Percentiles rank a stretch among this genome's conserved stretches.
These are phyloP conservation scores for Vaccinium macrocarpon DNA, from an alignment of 148 eudicot genomes.

Conservation along the genomic window DNA sequence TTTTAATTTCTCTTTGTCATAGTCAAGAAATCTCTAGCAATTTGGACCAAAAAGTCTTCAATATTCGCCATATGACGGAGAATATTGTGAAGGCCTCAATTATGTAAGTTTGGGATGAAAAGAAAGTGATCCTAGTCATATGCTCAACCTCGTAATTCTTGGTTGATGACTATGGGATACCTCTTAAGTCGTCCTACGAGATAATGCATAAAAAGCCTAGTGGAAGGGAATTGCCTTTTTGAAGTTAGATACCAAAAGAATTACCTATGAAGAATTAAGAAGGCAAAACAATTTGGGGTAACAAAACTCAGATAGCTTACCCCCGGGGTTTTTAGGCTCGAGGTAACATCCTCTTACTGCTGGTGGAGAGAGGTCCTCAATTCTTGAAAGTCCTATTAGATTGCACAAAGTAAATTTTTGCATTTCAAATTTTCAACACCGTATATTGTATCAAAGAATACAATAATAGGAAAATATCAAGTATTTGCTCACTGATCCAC, in stretches of 20 bases:
- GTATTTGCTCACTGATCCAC: conserved; percentile 58
- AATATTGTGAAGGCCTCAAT: background rate
- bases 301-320: conserved; percentile 35
- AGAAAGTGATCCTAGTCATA: background rate
- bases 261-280: no score
- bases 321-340: conserved; percentile 71
- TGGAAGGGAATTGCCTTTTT: no score
- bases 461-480: background rate
- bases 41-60: background rate
- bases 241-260: no score
- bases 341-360: conserved; percentile 83
- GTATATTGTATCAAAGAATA: background rate
- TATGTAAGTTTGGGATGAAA: background rate
- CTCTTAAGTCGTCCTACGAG: no score
- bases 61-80: background rate
- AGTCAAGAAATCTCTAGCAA: background rate
- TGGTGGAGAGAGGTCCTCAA: conserved; percentile 71
- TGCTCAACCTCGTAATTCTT: background rate
- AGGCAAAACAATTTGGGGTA: no score
- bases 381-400: conserved; percentile 74
- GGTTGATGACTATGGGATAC: no score
- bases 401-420: background rate
- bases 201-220: no score
- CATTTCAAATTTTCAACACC: no score
- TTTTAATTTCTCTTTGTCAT: no score